These are phyloP conservation scores for Globisporangium carolinianum DNA, from an alignment of 352 stramenopile genomes.

Conservation along the genomic window DNA sequence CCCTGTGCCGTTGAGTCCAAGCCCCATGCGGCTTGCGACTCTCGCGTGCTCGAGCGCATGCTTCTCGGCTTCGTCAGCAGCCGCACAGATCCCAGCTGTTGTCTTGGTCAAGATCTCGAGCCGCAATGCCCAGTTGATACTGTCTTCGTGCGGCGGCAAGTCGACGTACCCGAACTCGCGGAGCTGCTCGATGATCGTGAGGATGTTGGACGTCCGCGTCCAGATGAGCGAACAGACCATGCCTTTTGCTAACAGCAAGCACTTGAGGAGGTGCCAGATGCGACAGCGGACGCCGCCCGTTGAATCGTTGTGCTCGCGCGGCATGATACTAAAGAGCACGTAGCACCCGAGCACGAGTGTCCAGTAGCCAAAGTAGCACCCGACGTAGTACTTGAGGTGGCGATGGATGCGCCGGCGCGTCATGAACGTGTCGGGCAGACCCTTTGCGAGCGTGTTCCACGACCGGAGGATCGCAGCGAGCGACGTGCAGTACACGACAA, in stretches of 20 bases:
- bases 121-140: slow-evolving; percentile 84
- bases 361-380: slow-evolving; percentile 83
- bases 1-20: too few relatives aligned
- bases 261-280: slow-evolving; percentile 68
- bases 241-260: slow-evolving; percentile 62
- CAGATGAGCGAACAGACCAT: slow-evolving; percentile 81
- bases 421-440: slow-evolving; percentile 65
- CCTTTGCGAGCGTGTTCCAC: slow-evolving; percentile 77
- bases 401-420: slow-evolving; percentile 71
- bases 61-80: slow-evolving; percentile 53
- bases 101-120: slow-evolving; percentile 84
- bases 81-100: slow-evolving; percentile 78
- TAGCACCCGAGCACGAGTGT: slow-evolving; percentile 69
- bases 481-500: slow-evolving; percentile 74
- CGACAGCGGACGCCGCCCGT: slow-evolving; percentile 39
- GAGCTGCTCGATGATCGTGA: slow-evolving; percentile 67
- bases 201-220: slow-evolving; percentile 78
- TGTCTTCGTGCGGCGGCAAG: slow-evolving; percentile 60
- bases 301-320: slow-evolving; percentile 15
- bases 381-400: slow-evolving; percentile 86
- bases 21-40: too few relatives aligned
- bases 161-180: slow-evolving; percentile 50
- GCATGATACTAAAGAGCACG: slow-evolving; percentile 56
- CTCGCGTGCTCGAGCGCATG: slow-evolving; percentile 26
- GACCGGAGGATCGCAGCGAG: slow-evolving; percentile 67